Base-by-base conservation (phyloP, 2,329 filamentous ascomycete species). In the Nigrospora sphaerica region DNA sequence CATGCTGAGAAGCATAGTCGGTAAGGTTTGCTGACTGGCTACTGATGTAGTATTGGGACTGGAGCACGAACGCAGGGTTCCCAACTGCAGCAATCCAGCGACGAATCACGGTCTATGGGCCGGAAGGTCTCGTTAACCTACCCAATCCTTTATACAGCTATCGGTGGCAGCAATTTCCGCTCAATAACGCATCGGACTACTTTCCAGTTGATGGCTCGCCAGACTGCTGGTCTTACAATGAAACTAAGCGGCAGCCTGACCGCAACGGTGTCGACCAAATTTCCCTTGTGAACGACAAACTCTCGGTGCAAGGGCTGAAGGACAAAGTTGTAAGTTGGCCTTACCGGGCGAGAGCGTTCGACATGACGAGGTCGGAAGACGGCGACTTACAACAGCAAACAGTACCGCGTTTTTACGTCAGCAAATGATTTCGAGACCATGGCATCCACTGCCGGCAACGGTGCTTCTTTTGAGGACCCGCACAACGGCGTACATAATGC, bases 121-220 rank as follows among this genome's bases (percentile, higher is more conserved):
- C 74, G 4, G 57, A 62, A 18, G 67, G 67, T 44, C 17, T 52
- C 37, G 58, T 66, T 28, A 61, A 57, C 6, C 63, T 79, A 31
- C 58, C 62, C 35, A 82, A 81, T 55, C 78, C 79, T 3, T 60
- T 82, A 1, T 70, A 69, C 52, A 70, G 67, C 46, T 83, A 73
- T 59, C 62, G 53, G 2, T 81, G 77, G 60, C 73, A 72, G 12
- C 53, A 56, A 48, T 58, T 59, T 42, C 67, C 62, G 17, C 47
- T 71, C 32, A 54, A 59, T 42, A 59, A 68, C 47, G 54, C 47
- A 49, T 14, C 46, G 23, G 50, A 42, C 11, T 42, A 62, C 31
- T 74, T 69, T 47, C 58, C 57, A 10, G 67, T 70, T 28, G 52
- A 57, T 14, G 57, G 61, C 45, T 39, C 56, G 49, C 54, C 60